These are phyloP conservation scores for Aspergillus floridensis DNA, from an alignment of 2,329 filamentous ascomycete species.

Conservation along the genomic window DNA sequence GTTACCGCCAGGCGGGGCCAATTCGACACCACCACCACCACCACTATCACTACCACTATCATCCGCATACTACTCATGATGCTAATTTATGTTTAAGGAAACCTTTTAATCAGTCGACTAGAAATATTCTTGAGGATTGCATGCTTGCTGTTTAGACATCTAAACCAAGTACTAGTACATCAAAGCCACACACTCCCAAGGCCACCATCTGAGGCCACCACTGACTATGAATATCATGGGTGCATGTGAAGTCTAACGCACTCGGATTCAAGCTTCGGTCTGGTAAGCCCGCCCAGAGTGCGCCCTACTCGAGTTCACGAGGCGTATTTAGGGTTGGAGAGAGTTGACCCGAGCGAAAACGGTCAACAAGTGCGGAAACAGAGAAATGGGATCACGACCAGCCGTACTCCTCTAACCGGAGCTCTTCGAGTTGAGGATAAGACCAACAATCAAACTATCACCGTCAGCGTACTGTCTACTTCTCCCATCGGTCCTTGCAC, in stretches of 20 bases:
- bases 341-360: constrained; percentile 2
- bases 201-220: background rate
- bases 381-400: constrained; percentile 6
- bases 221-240: background rate
- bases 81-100: background rate
- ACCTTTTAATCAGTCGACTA: background rate
- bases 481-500: background rate
- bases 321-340: constrained; percentile 9
- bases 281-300: background rate
- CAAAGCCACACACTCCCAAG: constrained; percentile 6
- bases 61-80: background rate
- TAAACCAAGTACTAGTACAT: constrained; percentile 22
- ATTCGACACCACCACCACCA: background rate
- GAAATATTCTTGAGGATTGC: constrained; percentile 3
- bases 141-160: constrained; percentile 13
- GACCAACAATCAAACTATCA: constrained; percentile 78
- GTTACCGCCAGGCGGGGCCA: constrained; percentile 27
- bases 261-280: background rate
- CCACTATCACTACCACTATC: background rate
- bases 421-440: constrained; percentile 87
- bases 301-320: constrained; percentile 2
- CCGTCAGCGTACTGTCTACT: constrained; percentile 18
- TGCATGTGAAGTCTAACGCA: background rate
- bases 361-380: constrained; percentile 6
- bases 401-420: constrained; percentile 12